phyloP scores from a whole-genome alignment of 495 filamentous ascomycete species.

The Bryoglossum gracile region DNA sequence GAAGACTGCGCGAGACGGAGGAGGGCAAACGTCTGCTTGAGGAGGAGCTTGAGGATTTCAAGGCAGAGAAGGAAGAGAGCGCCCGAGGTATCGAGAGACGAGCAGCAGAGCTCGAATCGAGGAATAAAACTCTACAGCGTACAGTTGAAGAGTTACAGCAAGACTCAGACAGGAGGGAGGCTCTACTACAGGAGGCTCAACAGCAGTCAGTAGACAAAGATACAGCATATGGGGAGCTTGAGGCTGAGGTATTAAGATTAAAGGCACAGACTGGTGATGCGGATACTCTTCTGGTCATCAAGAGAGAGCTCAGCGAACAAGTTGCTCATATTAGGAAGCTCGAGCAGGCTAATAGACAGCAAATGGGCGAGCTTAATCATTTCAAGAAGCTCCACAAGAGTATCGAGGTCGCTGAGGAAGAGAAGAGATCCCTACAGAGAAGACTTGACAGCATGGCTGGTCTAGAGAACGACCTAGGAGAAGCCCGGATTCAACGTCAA shows the following conservation, averaged over 20 bases:
- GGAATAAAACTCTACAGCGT: slow-evolving; percentile 58
- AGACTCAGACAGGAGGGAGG: slow-evolving; percentile 59
- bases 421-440: slow-evolving; percentile 78
- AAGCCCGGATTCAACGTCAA: slow-evolving; percentile 73
- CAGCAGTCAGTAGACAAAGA: slow-evolving; percentile 61
- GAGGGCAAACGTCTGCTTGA: slow-evolving; percentile 63
- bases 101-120: slow-evolving; percentile 61
- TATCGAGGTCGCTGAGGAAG: slow-evolving; percentile 90
- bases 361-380: slow-evolving; percentile 70
- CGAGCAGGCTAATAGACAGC: slow-evolving; percentile 73
- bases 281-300: slow-evolving; percentile 73
- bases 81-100: slow-evolving; percentile 65
- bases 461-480: slow-evolving; percentile 65
- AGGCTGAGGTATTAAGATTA: slow-evolving; percentile 72
- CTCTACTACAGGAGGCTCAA: slow-evolving; percentile 56
- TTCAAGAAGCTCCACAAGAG: slow-evolving; percentile 72
- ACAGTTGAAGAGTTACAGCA: slow-evolving; percentile 63
- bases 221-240: slow-evolving; percentile 58
- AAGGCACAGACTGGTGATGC: slow-evolving; percentile 81
- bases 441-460: slow-evolving; percentile 68
- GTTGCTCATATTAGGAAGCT: slow-evolving; percentile 80
- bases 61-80: slow-evolving; percentile 60
- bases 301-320: slow-evolving; percentile 79
- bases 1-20: slow-evolving; percentile 58
- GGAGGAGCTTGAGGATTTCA: slow-evolving; percentile 73